A percentile compares a stretch with the other conserved stretches of the same genome.
Evolutionary conservation across 306 rosid species (phyloP).

Genomic region (Hippophae gyantsensis): DNA sequence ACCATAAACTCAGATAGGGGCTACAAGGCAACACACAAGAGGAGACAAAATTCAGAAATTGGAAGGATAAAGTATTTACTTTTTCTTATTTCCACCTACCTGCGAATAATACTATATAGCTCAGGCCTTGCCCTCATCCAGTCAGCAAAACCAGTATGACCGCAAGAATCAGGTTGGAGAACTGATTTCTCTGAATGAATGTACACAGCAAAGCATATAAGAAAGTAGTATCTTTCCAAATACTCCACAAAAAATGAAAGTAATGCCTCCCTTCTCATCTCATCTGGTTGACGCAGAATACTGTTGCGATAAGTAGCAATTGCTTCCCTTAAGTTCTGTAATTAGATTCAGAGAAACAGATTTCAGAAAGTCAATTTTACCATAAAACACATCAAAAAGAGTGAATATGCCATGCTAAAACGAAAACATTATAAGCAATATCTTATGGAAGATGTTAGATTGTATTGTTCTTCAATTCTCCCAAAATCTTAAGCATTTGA

Average conservation of each 20-base stretch:
- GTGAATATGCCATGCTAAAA: too few species aligned
- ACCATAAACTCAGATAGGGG: too few species aligned
- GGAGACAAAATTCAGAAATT: background rate
- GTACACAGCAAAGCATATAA: constrained; percentile 89
- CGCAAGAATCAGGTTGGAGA: constrained; percentile 39
- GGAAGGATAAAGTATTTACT: background rate
- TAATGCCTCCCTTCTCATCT: constrained; percentile 83
- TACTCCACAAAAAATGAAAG: constrained; percentile 81
- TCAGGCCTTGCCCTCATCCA: constrained; percentile 96
- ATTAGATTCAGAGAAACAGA: constrained; percentile 17
- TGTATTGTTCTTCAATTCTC: too few species aligned
- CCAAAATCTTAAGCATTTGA: too few species aligned
- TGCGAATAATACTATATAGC: constrained; percentile 81
- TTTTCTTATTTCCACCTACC: constrained; percentile 30
- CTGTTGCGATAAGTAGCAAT: constrained; percentile 81
- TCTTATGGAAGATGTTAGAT: too few species aligned
- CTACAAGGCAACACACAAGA: background rate
- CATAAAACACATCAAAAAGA: background rate
- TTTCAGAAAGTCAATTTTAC: constrained; percentile 15
- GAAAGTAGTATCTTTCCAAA: constrained; percentile 93
- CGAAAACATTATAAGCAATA: too few species aligned
- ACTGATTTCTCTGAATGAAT: constrained; percentile 61
- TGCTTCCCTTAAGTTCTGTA: constrained; percentile 83
- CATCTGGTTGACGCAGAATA: constrained; percentile 82
- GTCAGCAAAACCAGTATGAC: constrained; percentile 50